Base-by-base conservation (phyloP, 495 filamentous ascomycete genomes). In the Cetradonia linearis region DNA sequence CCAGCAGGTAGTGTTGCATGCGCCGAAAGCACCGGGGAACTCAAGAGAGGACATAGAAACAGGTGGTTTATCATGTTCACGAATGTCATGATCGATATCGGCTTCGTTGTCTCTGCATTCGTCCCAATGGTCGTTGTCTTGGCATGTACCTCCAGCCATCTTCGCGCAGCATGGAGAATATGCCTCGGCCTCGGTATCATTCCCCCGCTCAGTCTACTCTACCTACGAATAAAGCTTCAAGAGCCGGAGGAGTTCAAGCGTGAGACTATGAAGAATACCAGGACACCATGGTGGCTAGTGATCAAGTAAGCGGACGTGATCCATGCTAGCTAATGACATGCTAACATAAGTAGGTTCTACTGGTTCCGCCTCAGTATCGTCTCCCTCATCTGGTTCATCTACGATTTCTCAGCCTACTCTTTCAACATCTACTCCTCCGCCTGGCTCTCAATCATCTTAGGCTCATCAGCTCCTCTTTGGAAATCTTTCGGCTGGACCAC, bases 21-120 rank as follows among this genome's bases (percentile, higher is more conserved):
- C 55, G 88, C 89, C 23, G 91, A 96, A 72, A 86, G 85, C 31
- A 89, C 85, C 0, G 88, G 88, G 20, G 88, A 95, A 68, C 73
- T 95, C 61, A 87, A 87, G 69, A 68, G 69, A 10, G 91, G 91
- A n/a, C 83, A 83, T 27, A 75, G 91, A 16, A 92, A 95, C 66
- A 79, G 84, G 25, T 95, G 88, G 88, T 96, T 95, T 71, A 89
- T 94, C 67, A 77, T 94, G 64, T 95, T 94, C 71, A 96, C 91
- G 48, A 95, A 95, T 73, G 80, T 87, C 37, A 84, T 87, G 75
- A 94, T 96, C 62, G 88, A 95, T 69, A 79, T 79, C 28, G 89
- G 85, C 0, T 92, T 88, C 55, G 86, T 93, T 5, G 72, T 87
- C 46, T 83, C 87, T 2, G 82, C 87, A 0, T 78, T 95, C 50